phyloP scores from a whole-genome alignment of 2,329 filamentous ascomycete genomes.

The Davidsoniella neocaledoniae region DNA sequence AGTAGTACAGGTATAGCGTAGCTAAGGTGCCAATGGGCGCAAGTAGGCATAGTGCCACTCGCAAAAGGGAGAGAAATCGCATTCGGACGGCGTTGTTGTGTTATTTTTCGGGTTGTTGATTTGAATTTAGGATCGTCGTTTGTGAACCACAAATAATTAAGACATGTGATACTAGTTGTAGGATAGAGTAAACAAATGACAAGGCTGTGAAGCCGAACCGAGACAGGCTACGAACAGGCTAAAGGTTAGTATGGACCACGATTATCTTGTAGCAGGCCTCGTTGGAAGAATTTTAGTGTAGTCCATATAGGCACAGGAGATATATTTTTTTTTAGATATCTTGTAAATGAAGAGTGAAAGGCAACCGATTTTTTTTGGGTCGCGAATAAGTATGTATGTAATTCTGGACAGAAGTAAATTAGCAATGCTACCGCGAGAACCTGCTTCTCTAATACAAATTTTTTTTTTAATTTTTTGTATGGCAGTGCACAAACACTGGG shows the following conservation, averaged over 20 bases:
- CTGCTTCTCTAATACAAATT: too few species aligned
- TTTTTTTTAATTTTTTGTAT: too few species aligned
- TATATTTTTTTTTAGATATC: too few species aligned
- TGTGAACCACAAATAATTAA: background rate
- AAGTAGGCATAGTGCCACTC: conserved; percentile 28
- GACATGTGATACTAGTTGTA: background rate
- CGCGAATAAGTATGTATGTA: too few species aligned
- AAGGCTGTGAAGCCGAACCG: background rate
- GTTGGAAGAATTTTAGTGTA: too few species aligned
- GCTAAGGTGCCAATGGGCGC: conserved; percentile 49
- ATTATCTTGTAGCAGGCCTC: background rate
- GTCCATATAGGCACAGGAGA: too few species aligned
- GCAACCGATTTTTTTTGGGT: too few species aligned
- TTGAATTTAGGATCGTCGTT: background rate
- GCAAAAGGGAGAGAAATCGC: conserved; percentile 35
- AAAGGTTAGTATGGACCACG: background rate
- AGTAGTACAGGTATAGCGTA: conserved; percentile 72
- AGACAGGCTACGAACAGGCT: background rate
- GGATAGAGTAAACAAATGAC: background rate
- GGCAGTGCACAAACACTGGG: too few species aligned
- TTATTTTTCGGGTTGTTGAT: background rate
- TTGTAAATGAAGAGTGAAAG: too few species aligned
- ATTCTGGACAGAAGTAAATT: too few species aligned
- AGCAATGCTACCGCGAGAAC: too few species aligned
- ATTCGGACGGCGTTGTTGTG: conserved; percentile 16